Evolutionary conservation across 306 rosid species (phyloP).

Genomic region (Herpetospermum pedunculosum): DNA sequence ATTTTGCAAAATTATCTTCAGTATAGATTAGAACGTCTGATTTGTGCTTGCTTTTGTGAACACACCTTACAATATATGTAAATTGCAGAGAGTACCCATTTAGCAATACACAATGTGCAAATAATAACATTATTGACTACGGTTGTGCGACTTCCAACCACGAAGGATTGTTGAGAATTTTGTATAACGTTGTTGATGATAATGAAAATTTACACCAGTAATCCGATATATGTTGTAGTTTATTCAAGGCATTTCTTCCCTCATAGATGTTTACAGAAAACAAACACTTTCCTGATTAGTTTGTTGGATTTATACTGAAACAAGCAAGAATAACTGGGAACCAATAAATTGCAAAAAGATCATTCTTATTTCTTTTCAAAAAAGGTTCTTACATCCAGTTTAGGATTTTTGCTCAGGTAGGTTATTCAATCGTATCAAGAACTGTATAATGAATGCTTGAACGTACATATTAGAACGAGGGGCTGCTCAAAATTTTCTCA

Average conservation of each 20-base stretch:
- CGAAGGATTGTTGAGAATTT: not conserved
- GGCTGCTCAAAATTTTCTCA: not conserved
- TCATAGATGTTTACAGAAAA: not conserved
- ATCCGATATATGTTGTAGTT: not conserved
- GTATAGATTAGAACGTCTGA: not conserved
- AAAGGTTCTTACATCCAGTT: not conserved
- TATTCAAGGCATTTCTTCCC: not conserved
- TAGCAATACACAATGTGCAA: not conserved
- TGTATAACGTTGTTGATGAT: not conserved
- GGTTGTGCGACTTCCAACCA: not conserved
- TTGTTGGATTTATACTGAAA: not conserved
- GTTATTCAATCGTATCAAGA: not conserved
- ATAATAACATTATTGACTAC: not conserved
- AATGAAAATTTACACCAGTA: not conserved
- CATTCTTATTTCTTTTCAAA: not conserved
- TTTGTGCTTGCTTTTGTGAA: not conserved
- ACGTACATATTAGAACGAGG: not conserved
- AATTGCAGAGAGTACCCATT: not conserved
- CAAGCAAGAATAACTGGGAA: not conserved
- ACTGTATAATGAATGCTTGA: not conserved
- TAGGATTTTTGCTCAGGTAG: not conserved
- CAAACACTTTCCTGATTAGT: not conserved
- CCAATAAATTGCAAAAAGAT: not conserved
- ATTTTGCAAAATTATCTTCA: not conserved
- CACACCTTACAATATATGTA: not conserved